Base-by-base conservation (phyloP, 148 eudicot genomes). In the Simmondsia chinensis region DNA sequence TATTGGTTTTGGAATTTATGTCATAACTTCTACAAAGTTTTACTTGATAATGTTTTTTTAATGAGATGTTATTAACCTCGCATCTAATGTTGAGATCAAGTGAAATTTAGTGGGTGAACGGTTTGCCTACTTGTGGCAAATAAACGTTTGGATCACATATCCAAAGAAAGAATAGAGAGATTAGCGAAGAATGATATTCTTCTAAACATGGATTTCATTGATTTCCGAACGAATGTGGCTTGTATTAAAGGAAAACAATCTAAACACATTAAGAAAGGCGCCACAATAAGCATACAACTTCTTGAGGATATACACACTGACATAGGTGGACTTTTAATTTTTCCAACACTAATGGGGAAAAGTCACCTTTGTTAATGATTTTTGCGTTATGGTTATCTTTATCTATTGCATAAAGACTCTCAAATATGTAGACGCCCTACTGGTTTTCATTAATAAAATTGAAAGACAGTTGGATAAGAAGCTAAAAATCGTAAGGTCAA, bases 181-280 rank as follows among this genome's bases (percentile, higher is more conserved):
- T 51, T 60, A 4, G 58, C 56, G 32, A 56, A 40, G 4, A 41
- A 55, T 43, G 26, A 27, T 19, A 12, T 49, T 12, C 38, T 55
- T 6, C 42, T 27, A 9, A 8, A 33, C 14, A 18, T 66, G 16
- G 49, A 46, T 28, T 53, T 53, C 26, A 38, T 18, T n/a, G 29
- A 56, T 39, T 20, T 56, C 7, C 14, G 33, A 2, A 16, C 41
- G 0, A 56, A 32, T 62, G 61, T 62, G 33, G 60, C 56, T 28
- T 62, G 64, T 14, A 39, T 68, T 15, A 56, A 57, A 18, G 64
- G 37, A 14, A 62, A 68, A 23, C 18, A 43, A 45, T 50, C 59
- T 7, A 60, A 60, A 37, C 37, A 56, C 1, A 48, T 1, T 4
- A 67, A 61, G 57, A 56, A 67, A 54, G 35, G 50, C 1, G 21